Evolutionary conservation across 2,329 filamentous ascomycete genomes (phyloP).

Genomic region (Aspergillus latus): DNA sequence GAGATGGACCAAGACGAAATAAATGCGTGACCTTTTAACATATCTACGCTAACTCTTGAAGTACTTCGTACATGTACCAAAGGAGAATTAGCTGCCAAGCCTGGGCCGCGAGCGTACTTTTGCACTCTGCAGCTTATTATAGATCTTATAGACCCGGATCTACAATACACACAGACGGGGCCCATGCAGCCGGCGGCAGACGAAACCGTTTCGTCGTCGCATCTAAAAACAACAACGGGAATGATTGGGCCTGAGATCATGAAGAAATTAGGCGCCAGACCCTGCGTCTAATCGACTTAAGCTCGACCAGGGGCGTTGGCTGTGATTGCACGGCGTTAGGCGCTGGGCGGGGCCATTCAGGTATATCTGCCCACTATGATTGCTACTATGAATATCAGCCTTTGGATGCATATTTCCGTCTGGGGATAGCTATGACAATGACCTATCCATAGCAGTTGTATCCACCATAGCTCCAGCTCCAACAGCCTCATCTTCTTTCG

Average conservation of each 20-base stretch:
- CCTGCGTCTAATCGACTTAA: slow-evolving; percentile 22
- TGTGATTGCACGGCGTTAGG: slow-evolving; percentile 26
- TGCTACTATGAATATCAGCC: neutral
- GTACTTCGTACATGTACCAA: no score
- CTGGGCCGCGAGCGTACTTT: neutral
- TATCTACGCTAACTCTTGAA: no score
- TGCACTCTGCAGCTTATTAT: neutral
- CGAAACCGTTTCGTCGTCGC: neutral
- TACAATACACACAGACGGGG: neutral
- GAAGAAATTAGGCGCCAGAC: neutral
- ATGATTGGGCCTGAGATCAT: neutral
- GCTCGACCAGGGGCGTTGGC: slow-evolving; percentile 27
- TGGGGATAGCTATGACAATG: neutral
- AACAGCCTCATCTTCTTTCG: slow-evolving; percentile 2
- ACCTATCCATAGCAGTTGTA: neutral
- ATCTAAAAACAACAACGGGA: neutral
- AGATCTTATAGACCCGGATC: neutral
- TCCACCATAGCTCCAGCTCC: neutral
- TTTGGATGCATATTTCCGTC: neutral
- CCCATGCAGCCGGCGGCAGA: neutral
- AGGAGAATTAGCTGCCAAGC: no score
- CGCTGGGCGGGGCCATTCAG: slow-evolving; percentile 27
- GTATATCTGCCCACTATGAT: neutral
- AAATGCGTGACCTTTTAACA: no score
- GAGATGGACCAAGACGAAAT: no score